Conservation (phyloP, 129 eudicot species). For the Kitagawia praeruptora region DNA sequence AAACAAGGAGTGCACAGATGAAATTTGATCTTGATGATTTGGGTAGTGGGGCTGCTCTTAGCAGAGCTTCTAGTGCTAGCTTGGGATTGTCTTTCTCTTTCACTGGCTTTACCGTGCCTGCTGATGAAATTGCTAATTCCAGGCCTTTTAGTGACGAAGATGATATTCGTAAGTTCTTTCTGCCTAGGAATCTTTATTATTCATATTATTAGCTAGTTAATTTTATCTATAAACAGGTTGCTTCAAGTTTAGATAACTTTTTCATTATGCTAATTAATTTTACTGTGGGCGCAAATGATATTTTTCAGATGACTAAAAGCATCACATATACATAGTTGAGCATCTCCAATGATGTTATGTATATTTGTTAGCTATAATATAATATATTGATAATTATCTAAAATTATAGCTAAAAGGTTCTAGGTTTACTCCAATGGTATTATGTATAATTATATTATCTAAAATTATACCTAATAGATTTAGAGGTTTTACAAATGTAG, state of each 20-base stretch:
- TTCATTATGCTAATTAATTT: not conserved
- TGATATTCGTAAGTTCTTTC: slow-evolving; percentile 55
- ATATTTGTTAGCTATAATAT: too few species aligned
- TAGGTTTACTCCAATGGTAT: too few species aligned
- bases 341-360: too few species aligned
- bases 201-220: not conserved
- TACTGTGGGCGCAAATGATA: not conserved
- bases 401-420: too few species aligned
- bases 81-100: slow-evolving; percentile 83
- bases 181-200: not conserved
- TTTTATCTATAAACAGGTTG: not conserved
- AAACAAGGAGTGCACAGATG: slow-evolving; percentile 86
- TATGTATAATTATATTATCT: too few species aligned
- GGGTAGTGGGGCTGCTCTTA: slow-evolving; percentile 78
- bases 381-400: too few species aligned
- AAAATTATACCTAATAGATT: too few species aligned
- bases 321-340: not conserved
- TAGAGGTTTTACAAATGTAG: too few species aligned
- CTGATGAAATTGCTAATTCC: slow-evolving; percentile 64
- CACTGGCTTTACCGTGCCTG: slow-evolving; percentile 83
- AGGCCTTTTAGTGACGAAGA: slow-evolving; percentile 84
- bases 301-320: not conserved
- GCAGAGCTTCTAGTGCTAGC: slow-evolving; percentile 96
- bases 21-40: slow-evolving; percentile 69
- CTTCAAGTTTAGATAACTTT: not conserved